A percentile compares a stretch with the other conserved stretches of the same genome.
These are phyloP conservation scores for Tricholoma furcatifolium DNA, from an alignment of 768 basidiomycete species.

Conservation along the genomic window DNA sequence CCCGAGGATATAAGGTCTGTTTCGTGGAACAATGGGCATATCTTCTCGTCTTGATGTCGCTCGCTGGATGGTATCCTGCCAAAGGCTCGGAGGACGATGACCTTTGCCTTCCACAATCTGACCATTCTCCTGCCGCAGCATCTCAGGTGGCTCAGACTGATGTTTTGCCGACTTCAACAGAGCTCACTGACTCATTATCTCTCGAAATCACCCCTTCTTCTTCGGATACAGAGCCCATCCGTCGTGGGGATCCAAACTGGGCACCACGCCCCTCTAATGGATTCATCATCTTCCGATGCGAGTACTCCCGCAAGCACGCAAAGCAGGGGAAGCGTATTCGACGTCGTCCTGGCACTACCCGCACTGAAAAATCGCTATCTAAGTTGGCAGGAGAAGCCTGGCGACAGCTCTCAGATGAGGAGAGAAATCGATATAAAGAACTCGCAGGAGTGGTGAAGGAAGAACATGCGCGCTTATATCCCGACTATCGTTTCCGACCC, in stretches of 20 bases:
- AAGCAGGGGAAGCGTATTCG: constrained; percentile 35
- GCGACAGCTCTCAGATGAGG: constrained; percentile 51
- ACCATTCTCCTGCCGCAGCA: not conserved
- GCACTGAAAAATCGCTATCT: constrained; percentile 58
- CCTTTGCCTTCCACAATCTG: too few relatives aligned
- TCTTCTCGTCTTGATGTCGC: too few relatives aligned
- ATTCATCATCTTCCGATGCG: constrained; percentile 74
- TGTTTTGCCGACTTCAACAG: constrained; percentile 21
- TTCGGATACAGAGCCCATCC: constrained; percentile 26
- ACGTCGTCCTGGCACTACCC: constrained; percentile 30
- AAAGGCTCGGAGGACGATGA: too few relatives aligned
- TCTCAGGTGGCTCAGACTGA: constrained; percentile 4
- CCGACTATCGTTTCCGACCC: constrained; percentile 65
- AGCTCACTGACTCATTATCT: constrained; percentile 19
- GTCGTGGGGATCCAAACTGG: constrained; percentile 51
- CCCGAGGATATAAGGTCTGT: too few relatives aligned
- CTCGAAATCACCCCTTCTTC: constrained; percentile 17
- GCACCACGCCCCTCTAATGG: constrained; percentile 68
- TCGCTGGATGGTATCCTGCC: too few relatives aligned
- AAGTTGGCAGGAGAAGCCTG: constrained; percentile 78
- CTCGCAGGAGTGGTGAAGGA: constrained; percentile 56
- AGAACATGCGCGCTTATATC: constrained; percentile 56
- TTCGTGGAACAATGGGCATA: too few relatives aligned
- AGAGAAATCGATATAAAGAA: constrained; percentile 47
- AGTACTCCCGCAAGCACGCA: constrained; percentile 50